Evolutionary conservation across 345 rosid species (phyloP), one percentile per base, ranked within the genome.

Genomic region (Pseudoturritis turrita): DNA sequence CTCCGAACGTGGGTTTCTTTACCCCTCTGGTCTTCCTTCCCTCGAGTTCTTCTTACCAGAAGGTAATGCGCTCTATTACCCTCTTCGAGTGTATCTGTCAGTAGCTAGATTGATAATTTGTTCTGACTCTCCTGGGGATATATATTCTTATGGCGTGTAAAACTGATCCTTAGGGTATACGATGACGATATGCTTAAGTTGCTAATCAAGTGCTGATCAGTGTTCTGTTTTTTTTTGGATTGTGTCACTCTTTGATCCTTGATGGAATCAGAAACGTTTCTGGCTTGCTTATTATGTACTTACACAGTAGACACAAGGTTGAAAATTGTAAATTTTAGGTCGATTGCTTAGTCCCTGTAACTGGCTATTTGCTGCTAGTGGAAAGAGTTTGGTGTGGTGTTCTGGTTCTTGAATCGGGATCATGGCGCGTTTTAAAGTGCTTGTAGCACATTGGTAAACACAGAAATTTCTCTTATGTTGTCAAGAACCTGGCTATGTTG

Each of bases 41-140:
- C 85, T 89, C 64, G 82, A 76, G 47, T 94, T 94, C 89, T 94
- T 85, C 90, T 76, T 91, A 65, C 96, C 98, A 9, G 87, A 91
- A n/a, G 97, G 97, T 94, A 50, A 31, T 13, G 29, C 36, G 18
- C 36, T 53, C 71, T 17, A 39, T 40, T 19, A 21, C 21, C 1
- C 49, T 6, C 17, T 43, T 31, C 26, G 33, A 33, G 18, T 55
- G 31, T 5, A 45, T 53, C 19, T 54, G 9, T 58, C 45, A 45
- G 45, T 63, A 70, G 52, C 71, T 37, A 52, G 58, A 62, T 62
- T 69, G 1, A 52, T 45, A 5, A 23, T 28, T 57, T 39, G 28
- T 8, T 63, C 40, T 17, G 4, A 54, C 14, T 57, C 59, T 47
- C 8, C 18, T 56, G 3, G 45, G 3, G 3, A 28, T 71, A 31